A percentile compares a stretch with the other conserved stretches of the same genome.
Conservation (phyloP, 345 rosid species). For the Sonneratia caseolaris region DNA sequence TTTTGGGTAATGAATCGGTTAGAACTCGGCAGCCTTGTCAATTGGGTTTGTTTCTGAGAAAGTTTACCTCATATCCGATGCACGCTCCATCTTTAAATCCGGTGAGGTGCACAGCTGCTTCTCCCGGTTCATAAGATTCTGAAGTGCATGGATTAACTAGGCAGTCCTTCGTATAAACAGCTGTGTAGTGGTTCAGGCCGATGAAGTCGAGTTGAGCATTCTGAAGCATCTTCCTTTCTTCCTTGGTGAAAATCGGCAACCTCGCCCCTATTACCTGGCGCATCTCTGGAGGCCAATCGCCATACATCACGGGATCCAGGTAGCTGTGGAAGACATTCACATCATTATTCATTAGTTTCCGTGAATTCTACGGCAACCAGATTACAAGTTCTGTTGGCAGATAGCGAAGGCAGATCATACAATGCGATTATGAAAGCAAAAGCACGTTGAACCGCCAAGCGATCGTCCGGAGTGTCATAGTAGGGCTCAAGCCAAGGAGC, state of each 20-base stretch:
- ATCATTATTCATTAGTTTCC: too few relatives aligned
- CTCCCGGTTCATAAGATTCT: background rate
- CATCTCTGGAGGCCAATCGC: conserved; percentile 12
- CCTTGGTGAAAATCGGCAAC: conserved; percentile 1
- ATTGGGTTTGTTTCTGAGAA: background rate
- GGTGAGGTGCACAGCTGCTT: conserved; percentile 6
- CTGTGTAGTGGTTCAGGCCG: conserved; percentile 15
- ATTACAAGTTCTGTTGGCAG: too few relatives aligned
- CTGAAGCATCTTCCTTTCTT: conserved; percentile 3
- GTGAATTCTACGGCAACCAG: background rate
- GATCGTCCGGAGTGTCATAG: conserved; percentile 14
- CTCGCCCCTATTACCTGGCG: conserved; percentile 5
- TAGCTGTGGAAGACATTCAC: background rate
- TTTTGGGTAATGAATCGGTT: too few relatives aligned
- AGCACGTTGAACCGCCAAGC: conserved; percentile 23
- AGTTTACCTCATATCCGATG: conserved; percentile 1
- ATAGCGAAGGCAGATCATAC: background rate
- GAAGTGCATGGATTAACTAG: conserved; percentile 3
- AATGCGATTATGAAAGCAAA: conserved; percentile 14
- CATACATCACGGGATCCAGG: conserved; percentile 13
- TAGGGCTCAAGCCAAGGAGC: conserved; percentile 21
- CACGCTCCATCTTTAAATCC: conserved; percentile 9
- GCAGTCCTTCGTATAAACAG: conserved; percentile 9
- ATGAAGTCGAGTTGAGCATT: conserved; percentile 12
- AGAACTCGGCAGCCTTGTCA: too few relatives aligned